Conservation (phyloP, 2,329 filamentous ascomycete species). For the Colletotrichum karsti region DNA sequence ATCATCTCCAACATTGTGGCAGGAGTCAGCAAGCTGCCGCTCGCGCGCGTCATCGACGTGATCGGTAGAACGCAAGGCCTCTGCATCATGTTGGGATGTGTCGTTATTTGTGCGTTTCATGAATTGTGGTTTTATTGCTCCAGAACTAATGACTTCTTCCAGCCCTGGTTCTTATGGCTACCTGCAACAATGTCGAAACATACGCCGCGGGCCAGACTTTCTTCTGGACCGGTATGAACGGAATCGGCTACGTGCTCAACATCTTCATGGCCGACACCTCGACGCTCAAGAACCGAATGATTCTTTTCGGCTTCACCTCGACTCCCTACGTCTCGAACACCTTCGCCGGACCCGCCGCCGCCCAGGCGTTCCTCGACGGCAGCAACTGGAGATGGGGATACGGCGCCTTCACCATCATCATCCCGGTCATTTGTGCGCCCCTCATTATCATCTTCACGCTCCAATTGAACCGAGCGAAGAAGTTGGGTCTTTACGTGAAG, state of each 20-base stretch:
- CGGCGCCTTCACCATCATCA: slow-evolving; percentile 65
- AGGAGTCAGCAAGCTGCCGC: slow-evolving; percentile 37
- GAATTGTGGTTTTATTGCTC: neutral
- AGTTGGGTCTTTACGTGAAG: slow-evolving; percentile 31
- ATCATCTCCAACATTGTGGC: slow-evolving; percentile 50
- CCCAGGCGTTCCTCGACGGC: slow-evolving; percentile 34
- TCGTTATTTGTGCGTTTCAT: neutral
- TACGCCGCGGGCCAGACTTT: slow-evolving; percentile 59
- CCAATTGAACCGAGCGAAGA: slow-evolving; percentile 28
- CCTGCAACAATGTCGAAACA: slow-evolving; percentile 57
- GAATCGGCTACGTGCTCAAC: slow-evolving; percentile 37
- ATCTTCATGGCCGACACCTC: slow-evolving; percentile 43
- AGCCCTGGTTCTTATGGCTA: slow-evolving; percentile 63
- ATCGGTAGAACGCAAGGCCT: slow-evolving; percentile 47
- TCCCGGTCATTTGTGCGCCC: slow-evolving; percentile 44
- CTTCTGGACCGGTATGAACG: slow-evolving; percentile 59
- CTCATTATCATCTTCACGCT: slow-evolving; percentile 21
- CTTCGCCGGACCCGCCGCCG: slow-evolving; percentile 38
- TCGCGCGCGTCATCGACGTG: slow-evolving; percentile 49
- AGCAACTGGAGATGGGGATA: slow-evolving; percentile 48
- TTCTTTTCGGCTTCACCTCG: slow-evolving; percentile 40
- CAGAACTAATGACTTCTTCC: slow-evolving; percentile 45
- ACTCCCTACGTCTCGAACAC: slow-evolving; percentile 47
- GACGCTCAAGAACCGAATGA: slow-evolving; percentile 39
- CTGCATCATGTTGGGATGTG: slow-evolving; percentile 36